Evolutionary conservation across 2,329 filamentous ascomycete species (phyloP).

Genomic region (Aureobasidium subglaciale): DNA sequence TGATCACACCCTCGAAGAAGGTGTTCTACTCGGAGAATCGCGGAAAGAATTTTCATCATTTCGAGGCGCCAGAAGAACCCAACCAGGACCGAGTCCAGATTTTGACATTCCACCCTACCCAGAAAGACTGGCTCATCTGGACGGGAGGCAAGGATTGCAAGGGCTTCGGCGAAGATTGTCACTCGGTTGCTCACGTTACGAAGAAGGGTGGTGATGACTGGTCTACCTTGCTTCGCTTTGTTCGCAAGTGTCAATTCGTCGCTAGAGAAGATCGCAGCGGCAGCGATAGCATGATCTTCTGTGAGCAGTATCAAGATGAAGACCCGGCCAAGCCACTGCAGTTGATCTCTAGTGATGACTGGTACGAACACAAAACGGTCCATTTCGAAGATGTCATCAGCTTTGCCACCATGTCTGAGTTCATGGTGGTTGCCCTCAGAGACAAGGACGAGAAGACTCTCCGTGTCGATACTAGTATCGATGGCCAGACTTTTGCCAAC

Average conservation of each 20-base stretch:
- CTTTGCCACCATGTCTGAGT: conserved; percentile 94
- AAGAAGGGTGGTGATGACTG: conserved; percentile 72
- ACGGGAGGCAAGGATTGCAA: conserved; percentile 65
- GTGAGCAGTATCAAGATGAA: conserved; percentile 57
- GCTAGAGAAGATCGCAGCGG: conserved; percentile 53
- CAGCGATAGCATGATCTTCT: conserved; percentile 58
- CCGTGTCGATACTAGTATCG: conserved; percentile 73
- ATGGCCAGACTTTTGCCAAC: conserved; percentile 73
- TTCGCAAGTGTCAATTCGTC: conserved; percentile 80
- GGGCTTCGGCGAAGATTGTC: conserved; percentile 51
- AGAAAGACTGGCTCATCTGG: conserved; percentile 90
- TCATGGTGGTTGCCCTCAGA: conserved; percentile 78
- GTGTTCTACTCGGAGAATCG: conserved; percentile 79
- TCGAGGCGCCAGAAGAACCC: conserved; percentile 61
- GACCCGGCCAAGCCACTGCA: conserved; percentile 55
- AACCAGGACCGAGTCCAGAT: conserved; percentile 47
- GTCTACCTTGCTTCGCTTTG: conserved; percentile 66
- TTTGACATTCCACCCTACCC: conserved; percentile 73
- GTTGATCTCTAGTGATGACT: conserved; percentile 71
- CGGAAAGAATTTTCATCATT: conserved; percentile 64
- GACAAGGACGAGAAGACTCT: conserved; percentile 60
- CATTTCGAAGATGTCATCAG: conserved; percentile 66
- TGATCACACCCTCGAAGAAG: conserved; percentile 62
- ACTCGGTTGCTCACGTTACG: conserved; percentile 67
- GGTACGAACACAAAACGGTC: conserved; percentile 60